phyloP scores from a whole-genome alignment of 495 filamentous ascomycete genomes.

The Penicillium samsonianum region DNA sequence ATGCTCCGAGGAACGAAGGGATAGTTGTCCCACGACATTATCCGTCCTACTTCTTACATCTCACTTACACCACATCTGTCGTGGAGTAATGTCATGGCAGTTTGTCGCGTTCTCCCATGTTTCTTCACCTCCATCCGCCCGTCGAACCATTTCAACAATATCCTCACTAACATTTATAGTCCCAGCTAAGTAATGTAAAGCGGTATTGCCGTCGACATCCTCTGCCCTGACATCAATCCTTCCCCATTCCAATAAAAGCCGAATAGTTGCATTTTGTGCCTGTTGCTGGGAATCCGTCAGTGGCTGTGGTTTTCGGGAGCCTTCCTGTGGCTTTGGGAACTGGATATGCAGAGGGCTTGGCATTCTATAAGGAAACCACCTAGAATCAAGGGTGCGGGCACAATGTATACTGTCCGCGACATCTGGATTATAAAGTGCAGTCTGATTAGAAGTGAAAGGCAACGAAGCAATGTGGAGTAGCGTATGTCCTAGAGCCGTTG shows the following conservation, averaged over 20 bases:
- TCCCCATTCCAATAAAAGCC: neutral
- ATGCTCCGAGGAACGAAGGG: too few relatives aligned
- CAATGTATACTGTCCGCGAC: neutral
- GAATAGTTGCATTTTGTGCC: neutral
- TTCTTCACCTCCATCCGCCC: neutral
- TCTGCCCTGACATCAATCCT: neutral
- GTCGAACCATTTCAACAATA: neutral
- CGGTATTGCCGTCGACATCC: slow-evolving; percentile 7
- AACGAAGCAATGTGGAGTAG: slow-evolving; percentile 6
- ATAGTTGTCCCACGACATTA: too few relatives aligned
- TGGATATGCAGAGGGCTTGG: neutral
- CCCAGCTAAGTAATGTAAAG: slow-evolving; percentile 2
- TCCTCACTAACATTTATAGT: too few relatives aligned
- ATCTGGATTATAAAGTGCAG: neutral
- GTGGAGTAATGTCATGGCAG: too few relatives aligned
- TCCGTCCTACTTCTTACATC: too few relatives aligned
- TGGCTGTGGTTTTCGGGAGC: too few relatives aligned
- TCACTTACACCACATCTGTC: too few relatives aligned
- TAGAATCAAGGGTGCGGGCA: neutral
- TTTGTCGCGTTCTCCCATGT: too few relatives aligned
- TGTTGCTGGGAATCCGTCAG: neutral
- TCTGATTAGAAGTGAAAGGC: neutral
- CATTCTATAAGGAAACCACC: neutral
- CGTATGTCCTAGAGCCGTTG: slow-evolving; percentile 5
- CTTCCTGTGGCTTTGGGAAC: neutral